Conservation (phyloP, 2,329 filamentous ascomycete genomes). For the Aaosphaeria pasadenensis region DNA sequence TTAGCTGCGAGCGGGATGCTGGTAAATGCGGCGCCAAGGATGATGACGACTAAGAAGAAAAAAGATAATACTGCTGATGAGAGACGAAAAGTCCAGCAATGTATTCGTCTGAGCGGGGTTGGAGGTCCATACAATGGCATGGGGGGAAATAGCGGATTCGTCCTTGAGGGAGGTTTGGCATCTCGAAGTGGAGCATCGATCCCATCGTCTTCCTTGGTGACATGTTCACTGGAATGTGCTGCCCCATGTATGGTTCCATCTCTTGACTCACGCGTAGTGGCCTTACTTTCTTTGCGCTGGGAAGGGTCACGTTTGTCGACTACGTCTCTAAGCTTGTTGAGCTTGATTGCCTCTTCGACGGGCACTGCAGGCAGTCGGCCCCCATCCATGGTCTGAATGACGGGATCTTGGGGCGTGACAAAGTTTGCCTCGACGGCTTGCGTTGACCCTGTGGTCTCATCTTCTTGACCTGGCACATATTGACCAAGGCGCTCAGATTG, state of each 20-base stretch:
- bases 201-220: slow-evolving; percentile 36
- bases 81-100: slow-evolving; percentile 63
- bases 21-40: slow-evolving; percentile 70
- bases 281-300: slow-evolving; percentile 20
- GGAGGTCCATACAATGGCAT: slow-evolving; percentile 79
- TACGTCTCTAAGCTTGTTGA: slow-evolving; percentile 62
- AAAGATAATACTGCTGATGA: slow-evolving; percentile 75
- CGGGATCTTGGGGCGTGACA: slow-evolving; percentile 66
- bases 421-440: slow-evolving; percentile 60
- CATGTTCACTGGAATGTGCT: slow-evolving; percentile 25
- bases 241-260: slow-evolving; percentile 43
- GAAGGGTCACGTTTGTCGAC: slow-evolving; percentile 39
- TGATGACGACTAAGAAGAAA: slow-evolving; percentile 71
- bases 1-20: slow-evolving; percentile 55
- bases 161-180: slow-evolving; percentile 61
- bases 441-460: slow-evolving; percentile 44
- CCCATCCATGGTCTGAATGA: slow-evolving; percentile 67
- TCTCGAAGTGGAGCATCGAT: slow-evolving; percentile 45
- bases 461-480: slow-evolving; percentile 39
- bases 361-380: slow-evolving; percentile 67
- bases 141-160: slow-evolving; percentile 80
- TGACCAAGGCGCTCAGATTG: slow-evolving; percentile 54
- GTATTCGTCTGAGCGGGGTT: slow-evolving; percentile 60
- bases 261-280: slow-evolving; percentile 37
- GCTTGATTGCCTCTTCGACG: slow-evolving; percentile 65